These are phyloP conservation scores for Corchorus capsularis DNA, from an alignment of 345 rosid genomes.

Conservation along the genomic window DNA sequence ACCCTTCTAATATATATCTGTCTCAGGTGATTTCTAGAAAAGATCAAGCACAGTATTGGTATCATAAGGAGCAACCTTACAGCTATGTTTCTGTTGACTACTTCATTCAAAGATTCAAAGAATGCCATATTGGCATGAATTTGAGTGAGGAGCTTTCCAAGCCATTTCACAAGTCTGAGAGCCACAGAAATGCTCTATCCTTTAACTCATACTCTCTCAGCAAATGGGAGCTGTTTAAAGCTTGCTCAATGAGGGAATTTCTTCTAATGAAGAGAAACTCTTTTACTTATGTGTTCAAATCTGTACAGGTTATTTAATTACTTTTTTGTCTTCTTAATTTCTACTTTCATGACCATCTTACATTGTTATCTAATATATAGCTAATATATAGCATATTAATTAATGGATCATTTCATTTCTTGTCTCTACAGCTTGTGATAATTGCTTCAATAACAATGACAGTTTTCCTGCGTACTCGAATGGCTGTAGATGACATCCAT, in stretches of 20 bases:
- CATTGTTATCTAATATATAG: neutral
- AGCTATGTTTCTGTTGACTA: constrained; percentile 42
- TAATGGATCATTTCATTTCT: neutral
- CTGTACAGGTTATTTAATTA: constrained; percentile 46
- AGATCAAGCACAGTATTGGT: constrained; percentile 70
- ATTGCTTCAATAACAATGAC: constrained; percentile 53
- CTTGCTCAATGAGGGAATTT: constrained; percentile 55
- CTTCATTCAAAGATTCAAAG: constrained; percentile 45
- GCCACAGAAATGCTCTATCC: constrained; percentile 44
- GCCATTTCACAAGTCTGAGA: constrained; percentile 39
- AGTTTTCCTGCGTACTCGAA: constrained; percentile 51
- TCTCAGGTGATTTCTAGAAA: constrained; percentile 45
- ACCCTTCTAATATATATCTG: neutral
- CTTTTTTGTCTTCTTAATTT: neutral
- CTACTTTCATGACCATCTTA: neutral
- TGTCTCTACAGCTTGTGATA: constrained; percentile 41
- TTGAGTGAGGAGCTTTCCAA: constrained; percentile 38
- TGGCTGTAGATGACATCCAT: constrained; percentile 35
- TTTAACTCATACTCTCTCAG: constrained; percentile 43
- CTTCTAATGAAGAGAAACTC: constrained; percentile 66
- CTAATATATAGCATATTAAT: neutral
- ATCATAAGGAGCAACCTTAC: constrained; percentile 29
- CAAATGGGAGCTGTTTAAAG: constrained; percentile 54
- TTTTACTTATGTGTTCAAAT: constrained; percentile 51
- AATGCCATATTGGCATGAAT: constrained; percentile 33